A percentile compares a stretch with the other conserved stretches of the same genome.
phyloP scores from a whole-genome alignment of 1,284 basidiomycete species.

The Cryptococcus sp. region DNA sequence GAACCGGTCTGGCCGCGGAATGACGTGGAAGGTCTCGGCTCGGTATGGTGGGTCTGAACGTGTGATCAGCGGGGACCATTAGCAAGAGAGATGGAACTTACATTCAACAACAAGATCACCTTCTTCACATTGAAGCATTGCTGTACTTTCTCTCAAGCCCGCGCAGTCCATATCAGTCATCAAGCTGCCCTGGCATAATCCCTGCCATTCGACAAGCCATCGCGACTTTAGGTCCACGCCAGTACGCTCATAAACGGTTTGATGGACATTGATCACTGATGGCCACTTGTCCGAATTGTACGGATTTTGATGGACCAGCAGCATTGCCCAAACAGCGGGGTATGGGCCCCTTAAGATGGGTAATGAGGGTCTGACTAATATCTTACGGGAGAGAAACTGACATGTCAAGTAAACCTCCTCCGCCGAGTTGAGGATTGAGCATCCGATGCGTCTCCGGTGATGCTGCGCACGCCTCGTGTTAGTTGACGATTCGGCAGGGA shows the following conservation, averaged over 20 bases:
- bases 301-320: slow-evolving; percentile 76
- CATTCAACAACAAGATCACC: slow-evolving; percentile 43
- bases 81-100: slow-evolving; percentile 19
- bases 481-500: not conserved
- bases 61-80: not conserved
- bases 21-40: slow-evolving; percentile 32
- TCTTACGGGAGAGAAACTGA: slow-evolving; percentile 50
- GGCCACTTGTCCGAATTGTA: slow-evolving; percentile 64
- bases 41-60: slow-evolving; percentile 35
- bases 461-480: slow-evolving; percentile 9
- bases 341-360: slow-evolving; percentile 67
- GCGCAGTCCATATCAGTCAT: slow-evolving; percentile 35
- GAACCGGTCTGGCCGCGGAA: slow-evolving; percentile 61
- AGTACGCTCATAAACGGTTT: slow-evolving; percentile 63
- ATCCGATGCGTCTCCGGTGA: slow-evolving; percentile 62
- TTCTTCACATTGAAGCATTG: slow-evolving; percentile 40
- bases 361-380: not conserved
- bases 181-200: slow-evolving; percentile 37
- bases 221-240: slow-evolving; percentile 77
- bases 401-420: slow-evolving; percentile 83
- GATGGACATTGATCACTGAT: slow-evolving; percentile 41
- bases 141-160: slow-evolving; percentile 29
- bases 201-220: slow-evolving; percentile 70
- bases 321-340: slow-evolving; percentile 77
- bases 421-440: slow-evolving; percentile 77